Conservation (phyloP, 352 stramenopile genomes). For the Pythium rhizo-oryzae region DNA sequence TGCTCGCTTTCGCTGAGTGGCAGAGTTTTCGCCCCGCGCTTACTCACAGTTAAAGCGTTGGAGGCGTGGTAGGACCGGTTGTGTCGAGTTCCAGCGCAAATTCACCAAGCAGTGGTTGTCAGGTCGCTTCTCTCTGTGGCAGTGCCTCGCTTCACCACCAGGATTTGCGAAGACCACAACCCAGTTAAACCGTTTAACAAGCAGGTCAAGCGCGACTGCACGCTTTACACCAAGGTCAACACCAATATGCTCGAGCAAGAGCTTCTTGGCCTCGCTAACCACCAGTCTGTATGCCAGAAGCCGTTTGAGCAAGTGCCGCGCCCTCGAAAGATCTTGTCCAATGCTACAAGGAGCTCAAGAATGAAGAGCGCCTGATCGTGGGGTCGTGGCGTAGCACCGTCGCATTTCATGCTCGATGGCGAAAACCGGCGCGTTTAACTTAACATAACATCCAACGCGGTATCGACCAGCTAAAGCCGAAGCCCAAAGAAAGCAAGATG, state of each 20-base stretch:
- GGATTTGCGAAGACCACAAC: conserved; percentile 10
- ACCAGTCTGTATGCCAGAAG: background rate
- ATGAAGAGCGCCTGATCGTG: background rate
- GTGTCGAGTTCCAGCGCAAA: background rate
- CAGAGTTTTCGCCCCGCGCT: no score
- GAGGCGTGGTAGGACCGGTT: background rate
- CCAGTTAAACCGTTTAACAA: conserved; percentile 11
- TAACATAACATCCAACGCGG: background rate
- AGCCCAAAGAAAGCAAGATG: background rate
- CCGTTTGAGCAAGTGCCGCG: background rate
- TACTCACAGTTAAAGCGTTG: no score
- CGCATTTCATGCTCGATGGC: background rate
- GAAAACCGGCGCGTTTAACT: conserved; percentile 20
- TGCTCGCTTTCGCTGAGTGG: no score
- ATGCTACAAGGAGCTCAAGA: background rate
- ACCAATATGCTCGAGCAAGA: background rate
- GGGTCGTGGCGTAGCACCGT: background rate
- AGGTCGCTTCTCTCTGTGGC: background rate
- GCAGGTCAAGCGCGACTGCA: conserved; percentile 11
- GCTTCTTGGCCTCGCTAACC: background rate
- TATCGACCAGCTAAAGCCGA: background rate
- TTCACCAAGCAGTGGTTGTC: conserved; percentile 1
- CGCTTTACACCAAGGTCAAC: background rate
- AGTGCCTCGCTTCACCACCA: background rate
- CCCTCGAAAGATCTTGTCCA: background rate